These are phyloP conservation scores for Amanita rubescens DNA, from an alignment of 768 basidiomycete genomes.

Conservation along the genomic window DNA sequence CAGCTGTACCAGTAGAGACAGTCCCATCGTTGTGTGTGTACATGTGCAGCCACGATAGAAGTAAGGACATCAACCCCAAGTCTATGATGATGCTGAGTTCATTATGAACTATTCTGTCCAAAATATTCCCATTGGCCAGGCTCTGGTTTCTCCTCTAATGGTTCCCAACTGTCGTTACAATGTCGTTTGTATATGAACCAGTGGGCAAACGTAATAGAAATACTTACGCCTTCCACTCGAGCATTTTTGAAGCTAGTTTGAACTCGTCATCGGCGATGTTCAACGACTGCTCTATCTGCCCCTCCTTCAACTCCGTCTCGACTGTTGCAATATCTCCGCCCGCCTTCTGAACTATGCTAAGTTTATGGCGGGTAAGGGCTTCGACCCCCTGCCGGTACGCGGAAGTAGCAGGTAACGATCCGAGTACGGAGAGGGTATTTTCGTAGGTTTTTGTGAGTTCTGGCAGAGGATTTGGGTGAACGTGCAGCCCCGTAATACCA, in stretches of 20 bases:
- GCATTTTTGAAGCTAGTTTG: constrained; percentile 67
- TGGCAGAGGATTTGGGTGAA: constrained; percentile 81
- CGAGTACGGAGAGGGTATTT: constrained; percentile 63
- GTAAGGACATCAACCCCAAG: neutral
- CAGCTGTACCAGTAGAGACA: too few species aligned
- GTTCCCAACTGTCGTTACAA: constrained; percentile 65
- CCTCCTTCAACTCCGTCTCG: constrained; percentile 74
- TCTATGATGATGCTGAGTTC: neutral
- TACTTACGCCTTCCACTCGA: constrained; percentile 95
- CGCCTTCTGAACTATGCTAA: constrained; percentile 62
- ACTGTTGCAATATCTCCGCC: constrained; percentile 57
- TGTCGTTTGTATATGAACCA: constrained; percentile 5
- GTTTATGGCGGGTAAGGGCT: constrained; percentile 74
- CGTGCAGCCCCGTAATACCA: constrained; percentile 76
- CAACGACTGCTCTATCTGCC: constrained; percentile 82
- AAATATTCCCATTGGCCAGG: constrained; percentile 86
- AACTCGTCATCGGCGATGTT: constrained; percentile 81
- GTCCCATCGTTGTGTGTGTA: too few species aligned
- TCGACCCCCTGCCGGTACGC: constrained; percentile 88
- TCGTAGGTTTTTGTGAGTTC: constrained; percentile 69
- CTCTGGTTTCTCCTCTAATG: constrained; percentile 73
- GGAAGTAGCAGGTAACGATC: constrained; percentile 69
- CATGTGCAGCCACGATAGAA: too few species aligned
- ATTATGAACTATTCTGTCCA: constrained; percentile 38
- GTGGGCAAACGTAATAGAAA: neutral